These are phyloP conservation scores for Hypoxylon cercidicola DNA, from an alignment of 495 filamentous ascomycete species.

Conservation along the genomic window DNA sequence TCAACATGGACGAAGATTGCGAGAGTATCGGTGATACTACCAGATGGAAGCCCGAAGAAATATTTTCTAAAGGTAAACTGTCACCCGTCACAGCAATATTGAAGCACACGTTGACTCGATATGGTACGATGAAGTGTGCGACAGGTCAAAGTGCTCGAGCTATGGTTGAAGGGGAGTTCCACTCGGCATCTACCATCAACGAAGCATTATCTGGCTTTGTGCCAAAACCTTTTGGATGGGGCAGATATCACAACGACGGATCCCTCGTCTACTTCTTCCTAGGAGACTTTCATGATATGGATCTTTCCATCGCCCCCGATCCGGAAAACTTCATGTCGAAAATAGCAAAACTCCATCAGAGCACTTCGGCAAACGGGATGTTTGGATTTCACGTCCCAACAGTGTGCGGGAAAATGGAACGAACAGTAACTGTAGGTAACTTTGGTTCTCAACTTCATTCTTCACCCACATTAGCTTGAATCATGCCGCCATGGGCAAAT, in stretches of 20 bases:
- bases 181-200: background rate
- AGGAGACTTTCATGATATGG: conserved; percentile 10
- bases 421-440: conserved; percentile 31
- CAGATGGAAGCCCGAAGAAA: conserved; percentile 42
- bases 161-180: conserved; percentile 7
- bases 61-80: conserved; percentile 45
- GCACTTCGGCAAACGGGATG: conserved; percentile 56
- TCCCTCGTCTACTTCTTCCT: conserved; percentile 1
- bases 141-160: background rate
- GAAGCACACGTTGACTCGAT: background rate
- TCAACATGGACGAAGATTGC: conserved; percentile 47
- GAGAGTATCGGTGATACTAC: conserved; percentile 32
- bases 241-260: background rate
- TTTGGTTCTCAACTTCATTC: background rate
- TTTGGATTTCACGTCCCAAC: conserved; percentile 61
- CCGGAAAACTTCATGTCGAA: conserved; percentile 44
- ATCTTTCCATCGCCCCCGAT: conserved; percentile 45
- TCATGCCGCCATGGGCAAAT: no score
- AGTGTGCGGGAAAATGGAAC: conserved; percentile 51
- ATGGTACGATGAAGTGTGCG: background rate
- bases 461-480: background rate
- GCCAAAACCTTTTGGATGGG: conserved; percentile 12
- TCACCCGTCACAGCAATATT: background rate
- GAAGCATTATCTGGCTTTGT: background rate
- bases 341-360: conserved; percentile 52